These are phyloP conservation scores for Ganoderma meredithae DNA, from an alignment of 1,284 basidiomycete species.

Conservation along the genomic window DNA sequence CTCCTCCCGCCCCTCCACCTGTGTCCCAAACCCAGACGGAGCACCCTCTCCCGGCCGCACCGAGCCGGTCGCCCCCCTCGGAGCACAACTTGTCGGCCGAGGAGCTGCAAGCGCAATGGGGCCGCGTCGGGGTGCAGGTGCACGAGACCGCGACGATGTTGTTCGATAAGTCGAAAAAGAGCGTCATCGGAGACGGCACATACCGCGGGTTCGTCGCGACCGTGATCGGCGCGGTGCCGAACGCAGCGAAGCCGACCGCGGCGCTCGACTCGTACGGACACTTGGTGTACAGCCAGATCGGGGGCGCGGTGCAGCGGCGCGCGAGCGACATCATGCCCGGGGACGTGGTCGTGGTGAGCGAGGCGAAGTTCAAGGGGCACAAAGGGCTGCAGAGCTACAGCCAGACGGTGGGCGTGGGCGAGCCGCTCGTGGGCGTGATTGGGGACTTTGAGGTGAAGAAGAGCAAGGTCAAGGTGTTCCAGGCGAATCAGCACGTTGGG, in stretches of 20 bases:
- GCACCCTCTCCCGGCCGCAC: constrained; percentile 17
- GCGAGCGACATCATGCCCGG: constrained; percentile 86
- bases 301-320: constrained; percentile 69
- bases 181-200: constrained; percentile 84
- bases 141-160: constrained; percentile 73
- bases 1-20: constrained; percentile 15
- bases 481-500: constrained; percentile 82
- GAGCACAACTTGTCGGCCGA: constrained; percentile 56
- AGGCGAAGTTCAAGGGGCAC: constrained; percentile 88
- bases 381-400: constrained; percentile 82
- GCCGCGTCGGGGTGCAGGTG: constrained; percentile 77
- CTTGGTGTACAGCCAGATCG: constrained; percentile 78
- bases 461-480: constrained; percentile 82
- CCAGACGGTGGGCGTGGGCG: constrained; percentile 63
- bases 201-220: constrained; percentile 79
- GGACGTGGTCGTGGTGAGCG: constrained; percentile 79
- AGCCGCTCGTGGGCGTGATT: constrained; percentile 78
- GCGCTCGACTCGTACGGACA: constrained; percentile 66
- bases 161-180: constrained; percentile 77
- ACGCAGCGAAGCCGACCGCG: constrained; percentile 48
- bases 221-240: constrained; percentile 67
- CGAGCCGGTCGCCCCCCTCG: constrained; percentile 23
- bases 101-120: constrained; percentile 75
- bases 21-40: constrained; percentile 12
- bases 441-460: constrained; percentile 87